Conservation (phyloP, 192 early-diverging fungal genomes). For the Anaeromyces robustus region DNA sequence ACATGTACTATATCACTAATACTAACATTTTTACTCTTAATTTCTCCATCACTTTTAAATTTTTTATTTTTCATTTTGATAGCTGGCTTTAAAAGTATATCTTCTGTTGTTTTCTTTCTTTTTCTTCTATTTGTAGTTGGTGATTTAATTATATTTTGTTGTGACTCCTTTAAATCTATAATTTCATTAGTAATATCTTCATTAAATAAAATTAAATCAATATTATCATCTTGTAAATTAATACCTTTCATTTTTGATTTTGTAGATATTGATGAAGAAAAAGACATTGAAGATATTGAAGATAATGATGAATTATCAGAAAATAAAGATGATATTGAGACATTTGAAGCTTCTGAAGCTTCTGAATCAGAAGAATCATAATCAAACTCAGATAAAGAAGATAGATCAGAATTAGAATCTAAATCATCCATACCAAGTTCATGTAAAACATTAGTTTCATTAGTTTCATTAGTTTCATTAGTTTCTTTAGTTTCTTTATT, state of each 20-base stretch:
- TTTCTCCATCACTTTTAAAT: background rate
- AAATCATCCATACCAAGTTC: background rate
- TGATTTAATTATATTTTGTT: too few species aligned
- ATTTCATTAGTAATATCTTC: background rate
- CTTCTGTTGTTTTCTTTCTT: background rate
- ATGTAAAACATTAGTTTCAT: background rate
- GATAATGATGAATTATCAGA: background rate
- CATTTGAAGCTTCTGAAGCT: background rate
- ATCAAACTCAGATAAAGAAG: background rate
- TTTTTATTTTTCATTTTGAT: background rate
- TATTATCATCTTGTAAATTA: background rate
- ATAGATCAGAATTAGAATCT: background rate
- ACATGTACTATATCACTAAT: background rate
- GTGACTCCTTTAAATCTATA: background rate
- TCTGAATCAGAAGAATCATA: background rate
- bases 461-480: background rate
- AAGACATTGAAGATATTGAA: background rate
- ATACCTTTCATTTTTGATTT: background rate
- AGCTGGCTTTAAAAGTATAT: background rate
- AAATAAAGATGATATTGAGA: background rate
- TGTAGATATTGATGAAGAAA: background rate
- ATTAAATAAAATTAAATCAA: background rate
- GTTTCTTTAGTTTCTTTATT: background rate
- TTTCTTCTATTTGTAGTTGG: background rate
- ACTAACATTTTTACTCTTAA: background rate